Percentiles rank a stretch among this genome's conserved stretches.
phyloP scores from a whole-genome alignment of 768 basidiomycete genomes.

The Phylloporus rhodoxanthus region DNA sequence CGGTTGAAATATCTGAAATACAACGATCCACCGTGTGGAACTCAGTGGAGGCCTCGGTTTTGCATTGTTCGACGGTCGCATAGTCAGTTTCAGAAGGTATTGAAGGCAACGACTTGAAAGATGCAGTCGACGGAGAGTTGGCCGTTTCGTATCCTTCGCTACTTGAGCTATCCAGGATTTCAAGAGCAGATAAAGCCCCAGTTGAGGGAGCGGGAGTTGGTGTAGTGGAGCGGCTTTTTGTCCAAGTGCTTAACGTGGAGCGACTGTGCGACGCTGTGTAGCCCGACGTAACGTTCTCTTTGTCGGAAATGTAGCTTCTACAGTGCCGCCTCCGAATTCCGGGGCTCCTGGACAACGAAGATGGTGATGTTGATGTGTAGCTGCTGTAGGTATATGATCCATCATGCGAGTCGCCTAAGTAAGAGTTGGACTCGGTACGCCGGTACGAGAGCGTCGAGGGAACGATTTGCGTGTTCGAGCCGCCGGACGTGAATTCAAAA shows the following conservation, averaged over 20 bases:
- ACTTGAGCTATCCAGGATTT: conserved; percentile 33
- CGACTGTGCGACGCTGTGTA: conserved; percentile 31
- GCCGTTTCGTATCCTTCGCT: conserved; percentile 49
- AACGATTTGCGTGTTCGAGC: conserved; percentile 40
- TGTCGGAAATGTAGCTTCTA: conserved; percentile 42
- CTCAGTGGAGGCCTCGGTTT: conserved; percentile 37
- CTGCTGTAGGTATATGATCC: conserved; percentile 31
- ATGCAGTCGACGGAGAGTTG: conserved; percentile 40
- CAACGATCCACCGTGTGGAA: conserved; percentile 48
- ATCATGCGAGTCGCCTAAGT: conserved; percentile 51
- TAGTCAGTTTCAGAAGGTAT: conserved; percentile 53
- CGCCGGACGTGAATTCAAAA: conserved; percentile 34
- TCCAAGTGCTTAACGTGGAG: conserved; percentile 32
- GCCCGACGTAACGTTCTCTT: conserved; percentile 44
- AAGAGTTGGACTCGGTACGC: conserved; percentile 49
- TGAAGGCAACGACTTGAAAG: conserved; percentile 53
- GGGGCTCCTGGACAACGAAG: conserved; percentile 51
- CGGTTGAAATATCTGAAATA: conserved; percentile 35
- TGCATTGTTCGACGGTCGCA: conserved; percentile 38
- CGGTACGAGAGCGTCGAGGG: conserved; percentile 50
- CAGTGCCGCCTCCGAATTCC: conserved; percentile 51
- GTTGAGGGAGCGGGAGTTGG: conserved; percentile 31
- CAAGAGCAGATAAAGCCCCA: conserved; percentile 23
- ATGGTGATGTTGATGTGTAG: conserved; percentile 41
- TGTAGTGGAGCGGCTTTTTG: conserved; percentile 29